phyloP scores from a whole-genome alignment of 306 rosid species.

The Psophocarpus tetragonolobus region DNA sequence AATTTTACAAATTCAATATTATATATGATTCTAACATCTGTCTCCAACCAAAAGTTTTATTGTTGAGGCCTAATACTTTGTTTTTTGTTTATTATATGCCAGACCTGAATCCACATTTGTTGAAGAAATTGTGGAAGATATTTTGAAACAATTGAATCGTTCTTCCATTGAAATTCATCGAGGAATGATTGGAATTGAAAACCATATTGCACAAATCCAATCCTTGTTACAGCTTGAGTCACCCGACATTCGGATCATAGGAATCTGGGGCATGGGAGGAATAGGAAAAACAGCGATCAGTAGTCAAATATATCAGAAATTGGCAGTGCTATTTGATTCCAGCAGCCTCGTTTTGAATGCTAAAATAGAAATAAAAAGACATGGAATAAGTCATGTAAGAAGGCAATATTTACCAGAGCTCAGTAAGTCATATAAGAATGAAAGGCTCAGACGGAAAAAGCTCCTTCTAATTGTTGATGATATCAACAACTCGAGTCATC shows the following conservation, averaged over 20 bases:
- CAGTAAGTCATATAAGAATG: neutral
- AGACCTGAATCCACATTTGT: neutral
- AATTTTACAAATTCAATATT: neutral
- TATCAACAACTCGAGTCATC: neutral
- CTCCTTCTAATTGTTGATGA: conserved; percentile 35
- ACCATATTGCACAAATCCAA: neutral
- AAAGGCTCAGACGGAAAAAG: neutral
- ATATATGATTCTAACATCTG: too few relatives aligned
- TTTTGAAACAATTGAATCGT: neutral
- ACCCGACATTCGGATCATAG: conserved; percentile 17
- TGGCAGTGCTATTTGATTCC: neutral
- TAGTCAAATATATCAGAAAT: neutral
- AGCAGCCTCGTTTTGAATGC: neutral
- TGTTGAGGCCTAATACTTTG: too few relatives aligned
- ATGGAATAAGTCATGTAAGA: neutral
- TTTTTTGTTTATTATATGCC: neutral
- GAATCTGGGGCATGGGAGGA: conserved; percentile 40
- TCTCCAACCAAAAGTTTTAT: too few relatives aligned
- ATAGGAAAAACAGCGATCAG: conserved; percentile 33
- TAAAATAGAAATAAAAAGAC: neutral
- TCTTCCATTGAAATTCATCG: neutral
- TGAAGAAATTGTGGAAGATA: conserved; percentile 1
- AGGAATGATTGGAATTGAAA: conserved; percentile 24
- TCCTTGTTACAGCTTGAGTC: neutral
- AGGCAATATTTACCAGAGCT: neutral